These are phyloP conservation scores for Fusarium proliferatum DNA, from an alignment of 2,329 filamentous ascomycete genomes.

Conservation along the genomic window DNA sequence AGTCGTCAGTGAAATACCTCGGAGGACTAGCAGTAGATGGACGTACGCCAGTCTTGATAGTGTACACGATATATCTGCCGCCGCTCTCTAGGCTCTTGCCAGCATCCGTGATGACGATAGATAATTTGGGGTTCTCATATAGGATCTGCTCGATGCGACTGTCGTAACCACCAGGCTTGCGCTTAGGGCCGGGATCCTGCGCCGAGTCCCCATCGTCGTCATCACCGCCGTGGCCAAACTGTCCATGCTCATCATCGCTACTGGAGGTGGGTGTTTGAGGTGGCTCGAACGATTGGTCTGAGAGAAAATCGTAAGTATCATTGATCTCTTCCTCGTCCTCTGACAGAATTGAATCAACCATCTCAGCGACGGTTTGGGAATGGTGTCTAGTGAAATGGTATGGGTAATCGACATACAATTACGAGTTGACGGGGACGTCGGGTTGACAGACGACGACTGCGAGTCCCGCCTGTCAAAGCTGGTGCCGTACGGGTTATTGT, in stretches of 20 bases:
- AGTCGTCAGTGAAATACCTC: conserved; percentile 1
- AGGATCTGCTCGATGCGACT: conserved; percentile 97
- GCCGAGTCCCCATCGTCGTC: conserved; percentile 60
- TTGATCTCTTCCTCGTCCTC: conserved; percentile 1
- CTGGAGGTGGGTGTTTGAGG: conserved; percentile 79
- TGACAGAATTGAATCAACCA: conserved; percentile 2
- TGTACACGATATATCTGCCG: conserved; percentile 95
- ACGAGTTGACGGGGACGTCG: conserved; percentile 68
- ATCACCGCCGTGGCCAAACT: conserved; percentile 50
- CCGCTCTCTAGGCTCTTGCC: conserved; percentile 95
- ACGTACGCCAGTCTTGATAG: conserved; percentile 90
- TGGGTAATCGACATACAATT: conserved; percentile 62
- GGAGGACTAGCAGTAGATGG: neutral
- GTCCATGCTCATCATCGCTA: conserved; percentile 67
- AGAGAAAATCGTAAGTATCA: conserved; percentile 18
- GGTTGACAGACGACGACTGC: conserved; percentile 74
- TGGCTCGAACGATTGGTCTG: conserved; percentile 64
- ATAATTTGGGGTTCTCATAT: conserved; percentile 90
- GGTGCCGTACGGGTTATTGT: conserved; percentile 95
- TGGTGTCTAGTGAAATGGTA: neutral
- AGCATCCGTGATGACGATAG: conserved; percentile 92
- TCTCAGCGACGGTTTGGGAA: neutral
- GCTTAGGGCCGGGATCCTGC: conserved; percentile 62
- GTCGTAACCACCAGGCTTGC: conserved; percentile 88
- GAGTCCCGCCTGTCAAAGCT: conserved; percentile 91